phyloP scores from a whole-genome alignment of 2,329 filamentous ascomycete genomes.

The Apiospora kogelbergensis region DNA sequence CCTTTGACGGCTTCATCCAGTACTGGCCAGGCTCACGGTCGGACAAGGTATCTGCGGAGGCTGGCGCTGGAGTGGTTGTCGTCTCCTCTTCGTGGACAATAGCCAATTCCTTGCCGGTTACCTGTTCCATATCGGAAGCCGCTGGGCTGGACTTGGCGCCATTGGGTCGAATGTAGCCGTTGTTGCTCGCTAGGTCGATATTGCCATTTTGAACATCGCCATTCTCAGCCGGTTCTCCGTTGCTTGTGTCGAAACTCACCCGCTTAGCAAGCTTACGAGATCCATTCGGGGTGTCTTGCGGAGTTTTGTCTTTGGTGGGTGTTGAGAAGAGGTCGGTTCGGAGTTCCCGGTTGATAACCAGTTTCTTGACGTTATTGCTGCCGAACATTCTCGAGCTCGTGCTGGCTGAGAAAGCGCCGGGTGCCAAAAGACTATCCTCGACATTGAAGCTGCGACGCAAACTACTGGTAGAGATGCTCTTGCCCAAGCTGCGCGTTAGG shows the following conservation, averaged over 20 bases:
- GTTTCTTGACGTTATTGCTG: conserved; percentile 78
- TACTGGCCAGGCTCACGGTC: conserved; percentile 70
- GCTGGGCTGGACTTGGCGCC: conserved; percentile 40
- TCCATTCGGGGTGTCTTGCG: conserved; percentile 40
- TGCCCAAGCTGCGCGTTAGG: conserved; percentile 71
- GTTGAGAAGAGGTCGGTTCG: conserved; percentile 70
- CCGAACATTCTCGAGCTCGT: conserved; percentile 63
- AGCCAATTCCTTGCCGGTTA: conserved; percentile 73
- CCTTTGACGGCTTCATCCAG: conserved; percentile 77
- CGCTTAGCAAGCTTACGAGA: conserved; percentile 71
- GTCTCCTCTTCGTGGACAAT: conserved; percentile 72
- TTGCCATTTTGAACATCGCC: conserved; percentile 41
- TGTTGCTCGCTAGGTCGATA: conserved; percentile 57
- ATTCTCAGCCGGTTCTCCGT: conserved; percentile 36
- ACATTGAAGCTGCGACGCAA: conserved; percentile 78
- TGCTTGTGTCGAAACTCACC: conserved; percentile 84
- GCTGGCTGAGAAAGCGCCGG: conserved; percentile 78
- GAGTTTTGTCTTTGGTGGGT: conserved; percentile 52
- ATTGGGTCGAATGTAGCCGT: conserved; percentile 60
- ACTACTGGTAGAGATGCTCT: conserved; percentile 87
- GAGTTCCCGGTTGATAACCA: conserved; percentile 88
- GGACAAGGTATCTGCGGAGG: conserved; percentile 18
- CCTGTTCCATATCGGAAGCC: conserved; percentile 67
- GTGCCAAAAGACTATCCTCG: conserved; percentile 83
- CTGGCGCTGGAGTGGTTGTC: conserved; percentile 33